A percentile compares a stretch with the other conserved stretches of the same genome.
phyloP scores from a whole-genome alignment of 768 basidiomycete species.

The Pleurotus pulmonarius region DNA sequence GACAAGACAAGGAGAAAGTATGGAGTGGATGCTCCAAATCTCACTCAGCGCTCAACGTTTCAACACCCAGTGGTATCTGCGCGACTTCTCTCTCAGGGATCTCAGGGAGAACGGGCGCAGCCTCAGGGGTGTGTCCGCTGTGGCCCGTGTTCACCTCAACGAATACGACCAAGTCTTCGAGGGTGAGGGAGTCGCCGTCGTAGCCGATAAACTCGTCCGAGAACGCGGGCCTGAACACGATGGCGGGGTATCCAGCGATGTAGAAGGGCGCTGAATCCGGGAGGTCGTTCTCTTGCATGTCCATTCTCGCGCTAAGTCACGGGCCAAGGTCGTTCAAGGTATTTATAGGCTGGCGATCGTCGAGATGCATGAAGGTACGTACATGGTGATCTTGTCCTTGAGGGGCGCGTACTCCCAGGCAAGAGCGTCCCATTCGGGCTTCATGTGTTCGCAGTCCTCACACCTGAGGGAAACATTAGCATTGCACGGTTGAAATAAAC shows the following conservation, averaged over 20 bases:
- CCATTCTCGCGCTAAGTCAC: slow-evolving; percentile 79
- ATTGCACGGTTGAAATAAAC: too few relatives aligned
- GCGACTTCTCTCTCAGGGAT: slow-evolving; percentile 21
- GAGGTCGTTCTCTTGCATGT: slow-evolving; percentile 94
- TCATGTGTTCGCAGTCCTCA: slow-evolving; percentile 95
- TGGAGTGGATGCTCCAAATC: too few relatives aligned
- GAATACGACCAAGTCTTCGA: slow-evolving; percentile 83
- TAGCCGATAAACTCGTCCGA: slow-evolving; percentile 87
- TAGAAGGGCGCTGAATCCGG: slow-evolving; percentile 89
- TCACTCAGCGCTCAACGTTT: too few relatives aligned
- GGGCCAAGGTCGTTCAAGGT: not conserved
- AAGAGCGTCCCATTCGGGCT: slow-evolving; percentile 89
- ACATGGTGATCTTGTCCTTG: slow-evolving; percentile 81
- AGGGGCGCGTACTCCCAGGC: slow-evolving; percentile 76
- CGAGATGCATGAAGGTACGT: slow-evolving; percentile 16
- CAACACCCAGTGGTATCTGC: slow-evolving; percentile 31
- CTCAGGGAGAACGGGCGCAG: slow-evolving; percentile 17
- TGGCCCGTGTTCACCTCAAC: slow-evolving; percentile 70
- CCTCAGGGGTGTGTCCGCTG: slow-evolving; percentile 48
- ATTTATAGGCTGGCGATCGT: too few relatives aligned
- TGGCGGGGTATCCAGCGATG: slow-evolving; percentile 84
- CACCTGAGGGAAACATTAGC: slow-evolving; percentile 46
- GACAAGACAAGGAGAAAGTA: too few relatives aligned
- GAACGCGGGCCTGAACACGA: slow-evolving; percentile 96
- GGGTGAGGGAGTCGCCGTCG: slow-evolving; percentile 86